Base-by-base conservation (phyloP, 2,329 filamentous ascomycete species). In the Cercospora sojina region DNA sequence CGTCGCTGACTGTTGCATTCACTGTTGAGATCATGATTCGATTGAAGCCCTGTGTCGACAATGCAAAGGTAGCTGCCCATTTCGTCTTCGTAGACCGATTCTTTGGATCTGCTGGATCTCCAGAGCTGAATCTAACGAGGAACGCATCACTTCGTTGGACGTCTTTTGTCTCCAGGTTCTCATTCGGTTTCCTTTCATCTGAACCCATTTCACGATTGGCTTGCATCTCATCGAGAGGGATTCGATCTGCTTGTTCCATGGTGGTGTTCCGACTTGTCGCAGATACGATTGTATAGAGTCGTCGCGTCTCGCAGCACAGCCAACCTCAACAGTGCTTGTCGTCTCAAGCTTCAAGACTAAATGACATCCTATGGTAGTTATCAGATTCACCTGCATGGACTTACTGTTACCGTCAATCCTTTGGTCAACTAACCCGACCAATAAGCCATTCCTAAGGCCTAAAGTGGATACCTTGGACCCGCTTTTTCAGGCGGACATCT, bases 1-100 rank as follows among this genome's bases (percentile, higher is more conserved):
- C 35, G 13, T 38, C 16, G 35, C 16, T n/a, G 35, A 41, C 16
- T n/a, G 35, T 41, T 41, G 35, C 35, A n/a, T 16, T 41, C 35
- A 41, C 35, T 8, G 35, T 41, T n/a, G 35, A 41, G 35, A 41
- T 41, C 68, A 85, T 79, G 65, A 85, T 84, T 9, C 81, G 81
- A 53, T 83, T 83, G 69, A 86, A 84, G 7, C 82, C 83, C 0
- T 81, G 83, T 2, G 80, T 80, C 0, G 83, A 84, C 0, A 85
- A 77, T 3, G 84, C 79, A 57, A 82, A 73, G 3, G 83, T 85
- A 1, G 83, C 81, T 0, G 78, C 77, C 84, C 83, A 85, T 73
- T 85, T 85, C 43, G 13, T 38, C 35, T 38, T 38, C 35, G 35
- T 38, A 2, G 35, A 8, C 35, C 35, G n/a, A n/a, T 16, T 38